phyloP scores from a whole-genome alignment of 2,329 filamentous ascomycete species.

The Fusarium armeniacum region DNA sequence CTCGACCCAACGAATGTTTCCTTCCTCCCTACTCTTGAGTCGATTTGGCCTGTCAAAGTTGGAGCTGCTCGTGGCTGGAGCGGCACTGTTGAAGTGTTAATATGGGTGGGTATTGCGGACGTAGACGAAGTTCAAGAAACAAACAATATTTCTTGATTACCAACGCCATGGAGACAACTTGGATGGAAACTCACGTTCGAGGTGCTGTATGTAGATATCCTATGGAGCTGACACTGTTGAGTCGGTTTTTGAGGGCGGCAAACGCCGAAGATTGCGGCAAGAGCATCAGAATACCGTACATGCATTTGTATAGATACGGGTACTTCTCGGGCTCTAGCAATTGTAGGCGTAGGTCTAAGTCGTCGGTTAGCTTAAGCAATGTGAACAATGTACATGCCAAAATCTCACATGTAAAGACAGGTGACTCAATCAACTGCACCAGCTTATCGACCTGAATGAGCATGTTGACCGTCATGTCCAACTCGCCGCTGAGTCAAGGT shows the following conservation, averaged over 20 bases:
- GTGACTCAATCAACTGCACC: constrained; percentile 95
- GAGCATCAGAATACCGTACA: constrained; percentile 97
- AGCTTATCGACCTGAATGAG: constrained; percentile 99
- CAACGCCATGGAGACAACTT: not conserved
- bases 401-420: constrained; percentile 93
- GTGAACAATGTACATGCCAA: not conserved
- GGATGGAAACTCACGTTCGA: constrained; percentile 70
- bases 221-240: constrained; percentile 97
- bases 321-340: constrained; percentile 95
- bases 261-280: constrained; percentile 98
- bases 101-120: not conserved
- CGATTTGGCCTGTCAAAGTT: constrained; percentile 81
- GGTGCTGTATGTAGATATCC: constrained; percentile 90
- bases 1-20: constrained; percentile 90
- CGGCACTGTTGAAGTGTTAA: constrained; percentile 54
- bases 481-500: constrained; percentile 77
- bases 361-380: constrained; percentile 2
- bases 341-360: constrained; percentile 88
- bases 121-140: not conserved
- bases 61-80: constrained; percentile 64
- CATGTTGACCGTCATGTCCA: constrained; percentile 99
- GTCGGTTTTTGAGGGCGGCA: constrained; percentile 92
- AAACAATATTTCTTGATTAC: not conserved
- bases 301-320: constrained; percentile 95
- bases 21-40: constrained; percentile 85